Evolutionary conservation across 495 filamentous ascomycete species (phyloP).

Genomic region (Podospora australis): DNA sequence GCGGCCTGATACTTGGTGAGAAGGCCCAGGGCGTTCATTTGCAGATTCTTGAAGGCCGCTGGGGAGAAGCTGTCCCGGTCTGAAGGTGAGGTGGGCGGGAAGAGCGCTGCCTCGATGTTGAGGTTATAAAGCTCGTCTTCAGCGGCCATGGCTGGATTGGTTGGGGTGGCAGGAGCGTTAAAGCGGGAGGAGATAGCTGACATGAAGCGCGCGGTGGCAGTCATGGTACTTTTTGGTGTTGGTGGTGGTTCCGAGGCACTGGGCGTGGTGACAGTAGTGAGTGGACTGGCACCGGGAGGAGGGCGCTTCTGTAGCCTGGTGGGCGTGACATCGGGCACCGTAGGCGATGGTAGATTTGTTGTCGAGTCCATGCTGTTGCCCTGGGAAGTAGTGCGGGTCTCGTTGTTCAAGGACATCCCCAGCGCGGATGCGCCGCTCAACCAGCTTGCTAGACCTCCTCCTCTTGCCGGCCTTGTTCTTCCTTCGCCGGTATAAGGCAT

Average conservation of each 20-base stretch:
- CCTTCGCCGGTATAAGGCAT: constrained; percentile 42
- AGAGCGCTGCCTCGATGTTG: constrained; percentile 58
- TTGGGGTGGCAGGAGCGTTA: constrained; percentile 22
- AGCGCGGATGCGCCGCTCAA: constrained; percentile 22
- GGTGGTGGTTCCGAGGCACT: background rate
- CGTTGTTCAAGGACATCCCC: constrained; percentile 8
- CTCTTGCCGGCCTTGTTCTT: constrained; percentile 19
- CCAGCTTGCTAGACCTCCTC: constrained; percentile 29
- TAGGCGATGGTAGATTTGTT: background rate
- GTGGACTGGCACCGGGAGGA: constrained; percentile 6
- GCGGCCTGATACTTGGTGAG: constrained; percentile 61
- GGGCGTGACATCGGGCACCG: constrained; percentile 28
- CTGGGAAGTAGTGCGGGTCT: background rate
- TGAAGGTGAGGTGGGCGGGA: constrained; percentile 33
- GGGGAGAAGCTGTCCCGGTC: constrained; percentile 51
- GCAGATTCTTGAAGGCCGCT: constrained; percentile 63
- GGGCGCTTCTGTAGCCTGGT: constrained; percentile 19
- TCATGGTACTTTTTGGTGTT: constrained; percentile 30
- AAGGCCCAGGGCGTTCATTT: constrained; percentile 59
- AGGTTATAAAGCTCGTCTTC: constrained; percentile 60
- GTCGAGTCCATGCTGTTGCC: background rate
- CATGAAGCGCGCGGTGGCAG: constrained; percentile 35
- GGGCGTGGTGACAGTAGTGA: constrained; percentile 1
- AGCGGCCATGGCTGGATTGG: background rate
- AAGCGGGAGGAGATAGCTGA: constrained; percentile 38